Evolutionary conservation across 129 eudicot genomes (phyloP), one percentile per base, ranked within the genome.

Genomic region (Lonicera japonica): DNA sequence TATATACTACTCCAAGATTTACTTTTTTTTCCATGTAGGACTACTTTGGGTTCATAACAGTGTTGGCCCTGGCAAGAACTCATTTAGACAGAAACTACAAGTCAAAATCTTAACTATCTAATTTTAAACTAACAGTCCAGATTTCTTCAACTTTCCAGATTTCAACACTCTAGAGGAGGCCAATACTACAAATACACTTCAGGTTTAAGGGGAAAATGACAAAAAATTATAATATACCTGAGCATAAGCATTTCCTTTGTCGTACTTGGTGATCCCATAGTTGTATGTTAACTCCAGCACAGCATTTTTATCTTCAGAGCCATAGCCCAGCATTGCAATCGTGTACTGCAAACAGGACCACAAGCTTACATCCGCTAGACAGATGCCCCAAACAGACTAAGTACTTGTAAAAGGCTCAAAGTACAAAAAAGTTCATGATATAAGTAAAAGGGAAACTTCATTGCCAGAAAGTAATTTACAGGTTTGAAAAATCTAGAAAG

Each of bases 271-370:
- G 40, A 94, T 95, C 36, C 99, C 96, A 19, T 94, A 94, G 63
- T 88, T 94, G 74, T 94, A 94, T 43, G 99, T 94, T 73, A 94
- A 79, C 80, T 94, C 99, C 66, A 94, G 21, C 1, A 94, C 99
- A 72, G 89, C 87, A 72, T 39, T 94, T 73, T 82, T 83, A 60
- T 94, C 96, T 77, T 94, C 99, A 23, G 96, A 91, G 54, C 96
- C 99, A 63, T 94, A 94, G 25, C 99, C 99, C 95, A 94, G 72
- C 95, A 94, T 85, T 40, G 99, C 99, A 68, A 88, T 88, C 58
- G 96, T 88, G 66, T 94, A 88, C 99, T 94, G 83, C 63, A 72
- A 77, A 75, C 53, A 29, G 47, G 46, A 50, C 25, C 60, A 63
- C 40, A 21, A 13, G 19, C 54, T 61, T 54, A 67, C 67, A 56